These are phyloP conservation scores for Mycosphaerella sp. DNA, from an alignment of 2,329 filamentous ascomycete species.

Conservation along the genomic window DNA sequence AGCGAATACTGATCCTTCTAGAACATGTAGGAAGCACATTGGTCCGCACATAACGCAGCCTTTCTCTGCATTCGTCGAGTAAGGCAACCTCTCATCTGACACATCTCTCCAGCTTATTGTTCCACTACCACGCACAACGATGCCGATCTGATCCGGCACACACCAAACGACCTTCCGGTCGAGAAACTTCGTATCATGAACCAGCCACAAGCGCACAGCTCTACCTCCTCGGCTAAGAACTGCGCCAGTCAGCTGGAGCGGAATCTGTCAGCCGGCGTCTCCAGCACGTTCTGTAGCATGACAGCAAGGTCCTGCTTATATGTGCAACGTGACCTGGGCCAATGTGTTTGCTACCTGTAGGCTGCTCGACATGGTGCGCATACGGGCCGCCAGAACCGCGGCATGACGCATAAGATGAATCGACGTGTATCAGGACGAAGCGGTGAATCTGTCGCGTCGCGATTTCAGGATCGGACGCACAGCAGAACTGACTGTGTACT, in stretches of 20 bases:
- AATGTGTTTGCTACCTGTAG: background rate
- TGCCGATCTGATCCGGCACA: background rate
- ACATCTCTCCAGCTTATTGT: background rate
- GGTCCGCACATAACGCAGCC: background rate
- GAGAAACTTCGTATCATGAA: background rate
- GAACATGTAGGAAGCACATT: background rate
- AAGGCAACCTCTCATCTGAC: constrained; percentile 10
- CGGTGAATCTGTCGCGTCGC: background rate
- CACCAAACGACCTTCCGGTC: background rate
- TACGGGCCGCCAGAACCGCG: background rate
- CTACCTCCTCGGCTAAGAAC: background rate
- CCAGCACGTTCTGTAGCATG: background rate
- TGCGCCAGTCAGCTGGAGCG: background rate
- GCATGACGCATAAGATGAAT: background rate
- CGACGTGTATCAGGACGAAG: background rate
- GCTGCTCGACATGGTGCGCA: background rate
- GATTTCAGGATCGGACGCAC: background rate
- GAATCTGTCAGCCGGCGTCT: background rate
- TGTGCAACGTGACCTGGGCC: background rate
- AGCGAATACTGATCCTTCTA: background rate
- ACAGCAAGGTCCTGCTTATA: background rate
- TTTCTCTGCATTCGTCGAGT: background rate
- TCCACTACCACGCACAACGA: background rate
- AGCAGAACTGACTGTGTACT: background rate
- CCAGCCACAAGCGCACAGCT: background rate